Base-by-base conservation (phyloP, 306 rosid genomes). In the Sesbania bispinosa region DNA sequence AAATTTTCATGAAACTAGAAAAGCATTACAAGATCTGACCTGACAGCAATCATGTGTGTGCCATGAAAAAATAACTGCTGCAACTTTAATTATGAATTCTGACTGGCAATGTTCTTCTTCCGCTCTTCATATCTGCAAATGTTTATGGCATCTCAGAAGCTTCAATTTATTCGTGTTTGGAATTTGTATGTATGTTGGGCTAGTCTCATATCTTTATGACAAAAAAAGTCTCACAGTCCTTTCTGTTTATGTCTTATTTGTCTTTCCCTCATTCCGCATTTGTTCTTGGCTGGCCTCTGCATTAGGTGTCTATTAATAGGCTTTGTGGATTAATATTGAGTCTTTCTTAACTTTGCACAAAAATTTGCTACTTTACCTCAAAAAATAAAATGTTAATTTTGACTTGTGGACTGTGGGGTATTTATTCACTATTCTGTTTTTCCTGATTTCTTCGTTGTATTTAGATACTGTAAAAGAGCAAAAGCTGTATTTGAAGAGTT, bases 381-480 rank as follows among this genome's bases (percentile, higher is more conserved):
- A 23, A 30, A 69, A 19, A n/a, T n/a, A 73, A 48, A 29, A 14
- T 30, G 27, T 24, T 43, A 10, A 23, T 27, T 15, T 16, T 50
- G 32, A 39, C 1, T 9, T 10, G 24, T 43, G 20, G 54, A 7
- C 38, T 32, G 39, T 27, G 30, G 20, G 57, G n/a, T n/a, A n/a
- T n/a, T n/a, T n/a, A 35, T 72, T 73, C 9, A 3, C 2, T 74
- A 13, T 38, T 70, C n/a, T 24, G 3, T 39, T 61, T 74, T 7
- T 20, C 1, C 6, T 75, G 23, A 47, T 53, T 72, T 47, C 39
- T 3, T 77, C 42, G 69, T 69, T 60, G 13, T 69, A 11, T 18
- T 53, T 79, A 93, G 98, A 77, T 93, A 93, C 71, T 93, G 98
- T 76, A 83, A 23, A 72, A 90, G 78, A 83, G 98, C 97, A 11